A percentile compares a stretch with the other conserved stretches of the same genome.
phyloP scores from a whole-genome alignment of 163 green algal species.

The Chloroidium sp. region DNA sequence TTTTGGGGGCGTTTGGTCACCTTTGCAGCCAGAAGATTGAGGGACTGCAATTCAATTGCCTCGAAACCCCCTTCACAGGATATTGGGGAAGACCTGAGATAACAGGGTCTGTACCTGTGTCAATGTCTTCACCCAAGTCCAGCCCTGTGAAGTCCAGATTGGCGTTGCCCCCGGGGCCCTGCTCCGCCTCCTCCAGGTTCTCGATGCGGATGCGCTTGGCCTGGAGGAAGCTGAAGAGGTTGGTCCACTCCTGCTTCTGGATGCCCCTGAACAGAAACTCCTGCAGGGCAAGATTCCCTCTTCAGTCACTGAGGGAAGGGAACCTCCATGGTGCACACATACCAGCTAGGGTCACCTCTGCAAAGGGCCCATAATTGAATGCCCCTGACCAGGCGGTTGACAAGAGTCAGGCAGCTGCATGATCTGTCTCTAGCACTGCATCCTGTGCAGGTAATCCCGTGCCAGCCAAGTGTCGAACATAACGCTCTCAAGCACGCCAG shows the following conservation, averaged over 20 bases:
- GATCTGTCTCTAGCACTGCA: too few species aligned
- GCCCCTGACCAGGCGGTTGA: too few species aligned
- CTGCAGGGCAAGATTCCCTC: conserved; percentile 6
- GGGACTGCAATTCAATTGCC: neutral
- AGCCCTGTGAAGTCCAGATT: conserved; percentile 17
- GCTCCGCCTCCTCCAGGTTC: conserved; percentile 66
- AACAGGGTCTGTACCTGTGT: conserved; percentile 8
- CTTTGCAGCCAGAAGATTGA: neutral
- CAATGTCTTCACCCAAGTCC: conserved; percentile 43
- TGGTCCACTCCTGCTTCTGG: conserved; percentile 77
- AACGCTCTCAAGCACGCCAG: too few species aligned
- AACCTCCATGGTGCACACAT: neutral
- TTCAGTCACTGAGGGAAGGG: neutral
- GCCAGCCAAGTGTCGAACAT: too few species aligned
- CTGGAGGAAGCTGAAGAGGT: conserved; percentile 88
- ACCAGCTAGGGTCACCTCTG: too few species aligned
- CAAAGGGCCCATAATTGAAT: too few species aligned
- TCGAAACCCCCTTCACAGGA: too few species aligned
- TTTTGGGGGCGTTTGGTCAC: conserved; percentile 2
- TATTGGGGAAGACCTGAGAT: too few species aligned
- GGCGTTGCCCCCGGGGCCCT: conserved; percentile 37
- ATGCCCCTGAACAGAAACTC: conserved; percentile 86
- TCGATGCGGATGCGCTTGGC: conserved; percentile 77
- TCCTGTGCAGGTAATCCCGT: too few species aligned
- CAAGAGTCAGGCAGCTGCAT: too few species aligned